Conservation (phyloP, 139 green algal species). For the Chlamydomonas sphaeroides region DNA sequence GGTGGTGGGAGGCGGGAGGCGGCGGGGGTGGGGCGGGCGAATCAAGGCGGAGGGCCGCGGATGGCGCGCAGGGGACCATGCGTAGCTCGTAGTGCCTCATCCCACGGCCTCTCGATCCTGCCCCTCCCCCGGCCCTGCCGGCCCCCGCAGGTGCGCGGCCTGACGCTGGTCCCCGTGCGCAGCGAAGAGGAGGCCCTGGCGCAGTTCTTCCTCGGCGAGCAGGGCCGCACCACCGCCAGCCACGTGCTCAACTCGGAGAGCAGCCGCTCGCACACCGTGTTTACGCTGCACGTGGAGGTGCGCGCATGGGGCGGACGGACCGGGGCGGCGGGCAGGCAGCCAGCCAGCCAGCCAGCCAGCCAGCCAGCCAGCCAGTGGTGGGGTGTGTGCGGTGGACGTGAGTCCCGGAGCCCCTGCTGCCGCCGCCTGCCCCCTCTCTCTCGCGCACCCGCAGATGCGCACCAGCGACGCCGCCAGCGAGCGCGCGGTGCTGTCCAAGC, state of each 20-base stretch:
- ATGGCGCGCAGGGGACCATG: too few relatives aligned
- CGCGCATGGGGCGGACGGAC: neutral
- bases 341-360: too few relatives aligned
- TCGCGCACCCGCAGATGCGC: constrained; percentile 43
- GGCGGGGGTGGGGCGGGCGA: too few relatives aligned
- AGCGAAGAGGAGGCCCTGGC: constrained; percentile 80
- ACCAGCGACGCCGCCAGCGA: constrained; percentile 70
- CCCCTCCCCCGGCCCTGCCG: neutral
- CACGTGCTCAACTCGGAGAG: constrained; percentile 75
- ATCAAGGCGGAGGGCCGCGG: too few relatives aligned
- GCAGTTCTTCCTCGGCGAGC: constrained; percentile 78
- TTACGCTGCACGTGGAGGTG: constrained; percentile 75
- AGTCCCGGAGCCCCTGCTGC: neutral
- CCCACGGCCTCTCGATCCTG: too few relatives aligned
- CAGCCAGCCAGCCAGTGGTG: too few relatives aligned
- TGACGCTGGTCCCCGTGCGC: constrained; percentile 63
- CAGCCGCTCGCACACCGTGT: constrained; percentile 77
- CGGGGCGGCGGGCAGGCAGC: neutral
- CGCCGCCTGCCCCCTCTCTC: neutral
- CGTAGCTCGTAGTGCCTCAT: neutral
- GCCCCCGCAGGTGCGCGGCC: constrained; percentile 60
- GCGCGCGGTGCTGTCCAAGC: constrained; percentile 65
- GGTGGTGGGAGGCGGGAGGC: neutral
- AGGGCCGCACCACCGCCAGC: constrained; percentile 62
- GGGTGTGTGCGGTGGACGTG: too few relatives aligned